Evolutionary conservation across 1,284 basidiomycete genomes (phyloP).

Genomic region (Puccinia polysora): DNA sequence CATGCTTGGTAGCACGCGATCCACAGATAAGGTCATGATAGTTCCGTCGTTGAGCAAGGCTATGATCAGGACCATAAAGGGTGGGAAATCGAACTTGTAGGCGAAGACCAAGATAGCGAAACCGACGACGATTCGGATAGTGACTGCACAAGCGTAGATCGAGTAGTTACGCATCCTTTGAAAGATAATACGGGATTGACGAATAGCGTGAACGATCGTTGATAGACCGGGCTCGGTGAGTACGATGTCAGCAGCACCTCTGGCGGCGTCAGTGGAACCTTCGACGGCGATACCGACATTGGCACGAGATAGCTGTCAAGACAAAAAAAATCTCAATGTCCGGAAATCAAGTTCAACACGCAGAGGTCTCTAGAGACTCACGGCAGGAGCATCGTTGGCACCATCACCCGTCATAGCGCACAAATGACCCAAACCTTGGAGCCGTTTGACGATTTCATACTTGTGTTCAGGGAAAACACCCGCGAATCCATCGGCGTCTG

Average conservation of each 20-base stretch:
- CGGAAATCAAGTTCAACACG: background rate
- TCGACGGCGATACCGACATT: constrained; percentile 66
- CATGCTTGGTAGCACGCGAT: constrained; percentile 66
- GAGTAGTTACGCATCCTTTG: constrained; percentile 96
- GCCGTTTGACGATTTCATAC: constrained; percentile 70
- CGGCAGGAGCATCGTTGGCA: constrained; percentile 88
- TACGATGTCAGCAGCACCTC: constrained; percentile 91
- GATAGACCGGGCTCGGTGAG: constrained; percentile 91
- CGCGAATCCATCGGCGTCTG: constrained; percentile 85
- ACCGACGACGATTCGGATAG: constrained; percentile 69
- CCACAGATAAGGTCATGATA: constrained; percentile 44
- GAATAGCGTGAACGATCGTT: constrained; percentile 93
- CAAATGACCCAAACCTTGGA: constrained; percentile 66
- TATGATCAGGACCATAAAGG: constrained; percentile 98
- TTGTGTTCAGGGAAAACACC: constrained; percentile 72
- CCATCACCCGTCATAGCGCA: constrained; percentile 66
- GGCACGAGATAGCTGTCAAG: constrained; percentile 66
- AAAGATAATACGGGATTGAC: constrained; percentile 91
- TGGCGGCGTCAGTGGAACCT: constrained; percentile 89
- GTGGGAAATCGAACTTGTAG: constrained; percentile 96
- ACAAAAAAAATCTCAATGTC: background rate
- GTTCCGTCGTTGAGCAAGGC: constrained; percentile 95
- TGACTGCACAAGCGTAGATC: constrained; percentile 58
- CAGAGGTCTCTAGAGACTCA: background rate
- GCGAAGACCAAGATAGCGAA: constrained; percentile 92